These are phyloP conservation scores for Chrysoporthe austroafricana DNA, from an alignment of 2,329 filamentous ascomycete species.

Conservation along the genomic window DNA sequence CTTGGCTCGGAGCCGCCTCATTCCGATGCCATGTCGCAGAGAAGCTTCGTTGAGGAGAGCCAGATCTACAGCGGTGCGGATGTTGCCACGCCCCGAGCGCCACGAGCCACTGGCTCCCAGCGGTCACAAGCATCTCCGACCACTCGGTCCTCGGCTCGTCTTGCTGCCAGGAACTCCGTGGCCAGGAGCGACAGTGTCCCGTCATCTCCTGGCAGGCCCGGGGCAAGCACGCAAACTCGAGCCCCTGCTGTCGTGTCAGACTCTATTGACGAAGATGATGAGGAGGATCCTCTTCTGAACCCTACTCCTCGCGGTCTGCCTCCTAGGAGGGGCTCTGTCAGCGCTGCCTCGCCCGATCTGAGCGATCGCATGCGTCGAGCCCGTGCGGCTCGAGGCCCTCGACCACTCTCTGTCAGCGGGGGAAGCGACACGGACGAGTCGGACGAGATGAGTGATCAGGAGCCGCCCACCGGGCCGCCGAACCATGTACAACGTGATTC, in stretches of 20 bases:
- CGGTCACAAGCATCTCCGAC: not conserved
- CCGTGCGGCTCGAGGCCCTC: constrained; percentile 4
- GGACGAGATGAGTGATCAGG: not conserved
- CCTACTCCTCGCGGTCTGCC: constrained; percentile 5
- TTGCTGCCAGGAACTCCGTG: constrained; percentile 5
- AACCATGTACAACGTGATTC: not conserved
- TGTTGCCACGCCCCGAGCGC: constrained; percentile 30
- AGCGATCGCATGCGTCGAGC: constrained; percentile 10
- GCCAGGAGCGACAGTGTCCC: not conserved
- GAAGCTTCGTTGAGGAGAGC: constrained; percentile 37
- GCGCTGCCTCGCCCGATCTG: constrained; percentile 5
- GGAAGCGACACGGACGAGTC: not conserved
- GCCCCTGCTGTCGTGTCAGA: constrained; percentile 5
- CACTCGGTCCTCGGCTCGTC: constrained; percentile 14
- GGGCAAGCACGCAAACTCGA: not conserved
- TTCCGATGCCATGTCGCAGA: constrained; percentile 20
- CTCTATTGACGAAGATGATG: constrained; percentile 18
- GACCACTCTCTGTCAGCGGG: not conserved
- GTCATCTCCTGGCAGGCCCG: not conserved
- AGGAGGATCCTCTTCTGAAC: constrained; percentile 13
- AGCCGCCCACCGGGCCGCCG: not conserved
- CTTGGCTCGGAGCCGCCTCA: constrained; percentile 15
- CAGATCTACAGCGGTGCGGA: constrained; percentile 31
- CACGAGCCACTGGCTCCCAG: not conserved
- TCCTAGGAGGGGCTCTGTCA: not conserved